Base-by-base conservation (phyloP, 2,329 filamentous ascomycete species). In the Scleromitrula shiraiana region DNA sequence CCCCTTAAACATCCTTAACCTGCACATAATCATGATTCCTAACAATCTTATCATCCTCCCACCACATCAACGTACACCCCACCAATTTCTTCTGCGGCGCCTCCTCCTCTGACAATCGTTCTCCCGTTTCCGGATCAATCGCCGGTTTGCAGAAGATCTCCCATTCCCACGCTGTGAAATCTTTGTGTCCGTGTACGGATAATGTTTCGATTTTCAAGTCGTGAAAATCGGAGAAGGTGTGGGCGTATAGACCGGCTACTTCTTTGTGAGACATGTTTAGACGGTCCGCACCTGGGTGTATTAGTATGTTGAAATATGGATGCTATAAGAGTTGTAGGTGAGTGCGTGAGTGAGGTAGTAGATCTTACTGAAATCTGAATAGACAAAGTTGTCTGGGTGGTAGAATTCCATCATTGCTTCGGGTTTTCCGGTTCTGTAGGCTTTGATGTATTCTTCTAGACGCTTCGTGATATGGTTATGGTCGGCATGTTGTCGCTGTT, bases 21-120 rank as follows among this genome's bases (percentile, higher is more conserved):
- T 45, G 42, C 30, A 45, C 32, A 38, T 45, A 45, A 37, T 45
- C 42, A 45, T 45, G 42, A 29, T 45, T 38, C 9, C 32, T 29
- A 5, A 38, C 1, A 15, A 38, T 45, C 14, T 29, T 30, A 22
- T 45, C 32, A 22, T 29, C 23, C 14, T 38, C 42, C 42, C 42
- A 45, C 33, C 42, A 45, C 42, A 45, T 45, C 30, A 45, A 38
- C 3, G 33, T 38, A 22, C 23, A 38, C 1, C 32, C 42, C 9
- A 38, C 24, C 17, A 45, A 9, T 17, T 29, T 29, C 24, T 20
- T 22, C 14, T 20, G 0, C 17, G 36, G 19, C 9, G 42, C 22
- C 1, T 45, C 17, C 12, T 45, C 32, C 17, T 38, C 26, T 17
- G 12, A 7, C 8, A 37, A 4, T 17, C 23, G 23, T 17, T 45